Evolutionary conservation across 2,329 filamentous ascomycete species (phyloP).

Genomic region (Botrytis deweyae): DNA sequence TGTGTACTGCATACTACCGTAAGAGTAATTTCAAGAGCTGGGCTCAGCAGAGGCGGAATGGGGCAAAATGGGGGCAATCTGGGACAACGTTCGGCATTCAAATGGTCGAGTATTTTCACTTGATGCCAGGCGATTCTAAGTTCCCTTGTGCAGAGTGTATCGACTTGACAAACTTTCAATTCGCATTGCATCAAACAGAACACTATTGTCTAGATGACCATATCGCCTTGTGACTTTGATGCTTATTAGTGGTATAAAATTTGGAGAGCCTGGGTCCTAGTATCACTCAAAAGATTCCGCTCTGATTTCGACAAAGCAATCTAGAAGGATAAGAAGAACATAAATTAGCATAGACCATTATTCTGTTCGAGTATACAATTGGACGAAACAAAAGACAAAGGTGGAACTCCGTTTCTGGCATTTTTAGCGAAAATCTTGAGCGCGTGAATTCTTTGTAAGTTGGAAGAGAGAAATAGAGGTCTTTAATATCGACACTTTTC

Average conservation of each 20-base stretch:
- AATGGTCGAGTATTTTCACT: neutral
- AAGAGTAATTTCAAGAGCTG: neutral
- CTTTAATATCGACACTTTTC: neutral
- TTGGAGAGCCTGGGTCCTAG: neutral
- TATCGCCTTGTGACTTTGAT: neutral
- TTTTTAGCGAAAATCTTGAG: neutral
- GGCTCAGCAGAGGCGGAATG: neutral
- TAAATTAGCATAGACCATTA: neutral
- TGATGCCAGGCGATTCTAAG: neutral
- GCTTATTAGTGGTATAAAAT: neutral
- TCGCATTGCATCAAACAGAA: too few relatives aligned
- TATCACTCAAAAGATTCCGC: neutral
- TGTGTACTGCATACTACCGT: neutral
- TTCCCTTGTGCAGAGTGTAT: fast-evolving
- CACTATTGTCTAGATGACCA: neutral
- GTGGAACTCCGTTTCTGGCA: neutral
- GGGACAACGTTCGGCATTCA: neutral
- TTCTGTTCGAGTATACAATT: neutral
- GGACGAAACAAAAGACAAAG: neutral
- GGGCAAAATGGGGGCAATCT: neutral
- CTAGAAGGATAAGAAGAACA: neutral
- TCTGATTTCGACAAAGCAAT: neutral
- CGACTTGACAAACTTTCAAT: neutral
- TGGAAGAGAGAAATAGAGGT: neutral
- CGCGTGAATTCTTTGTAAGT: neutral